phyloP scores from a whole-genome alignment of 2,329 filamentous ascomycete genomes.

The Colletotrichum higginsianum region DNA sequence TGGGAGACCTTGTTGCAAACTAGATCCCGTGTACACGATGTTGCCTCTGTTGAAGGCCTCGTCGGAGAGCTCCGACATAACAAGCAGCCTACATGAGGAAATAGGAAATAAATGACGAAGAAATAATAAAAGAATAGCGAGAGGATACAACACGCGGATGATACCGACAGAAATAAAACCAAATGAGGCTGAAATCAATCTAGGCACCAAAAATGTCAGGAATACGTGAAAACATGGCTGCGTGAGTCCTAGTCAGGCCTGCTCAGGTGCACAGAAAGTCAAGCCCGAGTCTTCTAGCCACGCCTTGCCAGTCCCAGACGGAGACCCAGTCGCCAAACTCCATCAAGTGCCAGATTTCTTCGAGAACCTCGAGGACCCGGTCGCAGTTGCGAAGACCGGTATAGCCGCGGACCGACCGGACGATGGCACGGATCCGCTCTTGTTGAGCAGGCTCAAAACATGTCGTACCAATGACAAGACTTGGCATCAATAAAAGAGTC shows the following conservation, averaged over 20 bases:
- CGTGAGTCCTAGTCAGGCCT: not conserved
- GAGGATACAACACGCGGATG: constrained; percentile 40
- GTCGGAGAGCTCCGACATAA: constrained; percentile 28
- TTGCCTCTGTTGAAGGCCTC: constrained; percentile 25
- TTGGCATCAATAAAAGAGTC: constrained; percentile 72
- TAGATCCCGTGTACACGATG: constrained; percentile 19
- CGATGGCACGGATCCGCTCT: constrained; percentile 64
- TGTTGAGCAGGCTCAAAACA: constrained; percentile 69
- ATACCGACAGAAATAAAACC: constrained; percentile 28
- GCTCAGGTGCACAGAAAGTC: constrained; percentile 68
- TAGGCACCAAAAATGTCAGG: not conserved
- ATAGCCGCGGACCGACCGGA: constrained; percentile 69
- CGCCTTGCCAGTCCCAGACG: constrained; percentile 76
- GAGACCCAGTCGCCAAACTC: constrained; percentile 69
- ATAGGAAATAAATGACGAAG: not conserved
- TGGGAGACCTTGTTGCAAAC: constrained; percentile 11
- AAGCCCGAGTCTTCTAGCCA: constrained; percentile 67
- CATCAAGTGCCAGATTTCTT: constrained; percentile 74
- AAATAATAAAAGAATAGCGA: not conserved
- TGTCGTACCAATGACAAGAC: constrained; percentile 73
- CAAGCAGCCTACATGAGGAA: not conserved
- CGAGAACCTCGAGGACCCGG: constrained; percentile 66
- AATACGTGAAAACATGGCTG: not conserved
- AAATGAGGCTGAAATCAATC: not conserved
- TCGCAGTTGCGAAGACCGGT: constrained; percentile 73